Conservation (phyloP, 1,284 basidiomycete genomes). For the Ceratobasidium sp. region DNA sequence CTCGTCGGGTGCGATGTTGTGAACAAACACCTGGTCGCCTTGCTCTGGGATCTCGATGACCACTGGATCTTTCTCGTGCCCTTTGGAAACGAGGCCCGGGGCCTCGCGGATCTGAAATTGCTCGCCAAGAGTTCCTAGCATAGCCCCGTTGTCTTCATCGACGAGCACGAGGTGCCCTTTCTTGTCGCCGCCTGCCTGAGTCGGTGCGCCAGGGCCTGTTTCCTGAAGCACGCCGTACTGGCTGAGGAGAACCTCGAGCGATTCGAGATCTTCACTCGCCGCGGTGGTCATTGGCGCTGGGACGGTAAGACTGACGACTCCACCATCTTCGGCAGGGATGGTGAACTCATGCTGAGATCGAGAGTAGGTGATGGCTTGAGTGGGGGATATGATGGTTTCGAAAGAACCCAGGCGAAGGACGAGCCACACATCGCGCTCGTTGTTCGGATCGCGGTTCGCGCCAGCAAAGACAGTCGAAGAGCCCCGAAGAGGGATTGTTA, state of each 20-base stretch:
- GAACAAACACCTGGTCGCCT: conserved; percentile 63
- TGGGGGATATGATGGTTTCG: conserved; percentile 45
- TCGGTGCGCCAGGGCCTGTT: conserved; percentile 41
- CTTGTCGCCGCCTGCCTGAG: conserved; percentile 57
- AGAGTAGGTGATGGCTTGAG: conserved; percentile 52
- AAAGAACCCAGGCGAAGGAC: conserved; percentile 59
- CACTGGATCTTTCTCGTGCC: conserved; percentile 71
- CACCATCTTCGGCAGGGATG: conserved; percentile 51
- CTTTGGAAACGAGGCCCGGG: conserved; percentile 59
- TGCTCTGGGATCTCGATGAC: conserved; percentile 74
- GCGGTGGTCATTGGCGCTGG: conserved; percentile 55
- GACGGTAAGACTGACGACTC: conserved; percentile 58
- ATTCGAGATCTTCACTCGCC: conserved; percentile 69
- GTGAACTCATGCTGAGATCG: conserved; percentile 47
- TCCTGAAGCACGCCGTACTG: conserved; percentile 66
- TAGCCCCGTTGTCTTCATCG: conserved; percentile 77
- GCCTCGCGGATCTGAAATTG: conserved; percentile 70
- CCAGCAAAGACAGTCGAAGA: conserved; percentile 11
- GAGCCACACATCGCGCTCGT: conserved; percentile 64
- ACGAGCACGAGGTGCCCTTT: conserved; percentile 77
- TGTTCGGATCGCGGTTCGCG: neutral
- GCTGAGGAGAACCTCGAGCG: conserved; percentile 73
- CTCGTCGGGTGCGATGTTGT: conserved; percentile 70
- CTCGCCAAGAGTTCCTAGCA: conserved; percentile 77
- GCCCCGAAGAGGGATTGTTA: conserved; percentile 59